Evolutionary conservation across 2,329 filamentous ascomycete genomes (phyloP), one percentile per base, ranked within the genome.

Genomic region (Fusarium kyushuense): DNA sequence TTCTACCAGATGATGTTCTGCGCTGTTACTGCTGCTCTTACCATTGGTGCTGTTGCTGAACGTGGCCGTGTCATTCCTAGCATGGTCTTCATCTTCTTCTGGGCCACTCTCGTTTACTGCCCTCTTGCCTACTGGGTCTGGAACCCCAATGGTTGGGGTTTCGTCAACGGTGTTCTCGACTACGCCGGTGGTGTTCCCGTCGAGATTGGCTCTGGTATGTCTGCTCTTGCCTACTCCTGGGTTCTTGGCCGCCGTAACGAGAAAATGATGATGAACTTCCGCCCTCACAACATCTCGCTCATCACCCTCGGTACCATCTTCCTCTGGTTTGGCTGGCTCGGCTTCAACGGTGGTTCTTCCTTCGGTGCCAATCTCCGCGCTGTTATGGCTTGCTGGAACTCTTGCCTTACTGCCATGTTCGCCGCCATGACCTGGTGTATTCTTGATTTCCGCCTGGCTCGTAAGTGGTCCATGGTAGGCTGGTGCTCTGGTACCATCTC

Each of bases 1-100:
- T 97, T 98, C 81, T 98, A 97, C 81, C 92, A 97, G 92, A 93
- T 98, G 91, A 94, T 97, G 91, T 99, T 99, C 85, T 96, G 92
- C 79, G 92, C 89, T 74, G 93, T 97, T 67, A 99, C 95, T 16
- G 94, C 90, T 54, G 94, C 93, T 58, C 97, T 99, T 75, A 88
- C 96, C 42, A 90, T 97, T 77, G 96, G 96, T 65, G 92, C 94
- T 65, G 93, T 97, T 54, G 95, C 95, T 63, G 96, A 99, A 82
- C 92, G 96, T 68, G 96, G 96, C 75, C 93, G 96, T 65, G 87
- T 98, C 62, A 87, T 98, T 36, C 96, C 96, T 23, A 92, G 92
- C 79, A 93, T 98, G 92, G 91, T 98, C 72, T 99, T 98, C 83
- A 89, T 89, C 76, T 98, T 97, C 84, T 90, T 91, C 84, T 99